Conservation (phyloP, 2,329 filamentous ascomycete genomes). For the Paradendryphiella salina region DNA sequence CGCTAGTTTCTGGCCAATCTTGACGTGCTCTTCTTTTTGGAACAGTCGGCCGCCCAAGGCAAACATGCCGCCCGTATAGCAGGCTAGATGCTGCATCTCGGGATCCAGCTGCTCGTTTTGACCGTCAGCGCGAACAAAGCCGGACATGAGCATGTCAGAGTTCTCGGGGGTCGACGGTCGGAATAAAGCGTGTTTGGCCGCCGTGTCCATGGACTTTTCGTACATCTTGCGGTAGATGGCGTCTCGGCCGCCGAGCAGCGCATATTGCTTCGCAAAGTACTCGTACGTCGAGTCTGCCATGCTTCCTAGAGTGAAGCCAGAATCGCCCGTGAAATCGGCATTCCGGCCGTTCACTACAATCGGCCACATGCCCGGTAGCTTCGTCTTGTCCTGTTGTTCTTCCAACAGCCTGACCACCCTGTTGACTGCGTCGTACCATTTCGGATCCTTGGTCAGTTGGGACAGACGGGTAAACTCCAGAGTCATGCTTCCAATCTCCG, state of each 20-base stretch:
- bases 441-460: conserved; percentile 50
- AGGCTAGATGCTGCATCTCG: conserved; percentile 61
- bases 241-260: conserved; percentile 50
- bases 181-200: conserved; percentile 53
- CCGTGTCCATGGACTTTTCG: conserved; percentile 53
- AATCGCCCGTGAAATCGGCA: conserved; percentile 49
- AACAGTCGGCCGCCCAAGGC: conserved; percentile 63
- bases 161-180: conserved; percentile 55
- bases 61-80: conserved; percentile 66
- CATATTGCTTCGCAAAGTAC: conserved; percentile 46
- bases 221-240: conserved; percentile 59
- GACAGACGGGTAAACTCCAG: conserved; percentile 56
- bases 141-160: conserved; percentile 53
- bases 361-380: conserved; percentile 55
- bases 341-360: conserved; percentile 49
- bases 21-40: conserved; percentile 57
- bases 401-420: conserved; percentile 50
- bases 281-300: conserved; percentile 49
- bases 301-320: conserved; percentile 40
- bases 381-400: conserved; percentile 49
- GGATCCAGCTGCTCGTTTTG: conserved; percentile 48
- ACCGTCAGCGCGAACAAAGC: conserved; percentile 47
- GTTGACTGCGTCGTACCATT: conserved; percentile 53
- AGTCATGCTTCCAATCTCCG: conserved; percentile 53
- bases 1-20: conserved; percentile 60